These are phyloP conservation scores for Saccharum hybrid DNA, from an alignment of 202 grass and related monocot species.

Conservation along the genomic window DNA sequence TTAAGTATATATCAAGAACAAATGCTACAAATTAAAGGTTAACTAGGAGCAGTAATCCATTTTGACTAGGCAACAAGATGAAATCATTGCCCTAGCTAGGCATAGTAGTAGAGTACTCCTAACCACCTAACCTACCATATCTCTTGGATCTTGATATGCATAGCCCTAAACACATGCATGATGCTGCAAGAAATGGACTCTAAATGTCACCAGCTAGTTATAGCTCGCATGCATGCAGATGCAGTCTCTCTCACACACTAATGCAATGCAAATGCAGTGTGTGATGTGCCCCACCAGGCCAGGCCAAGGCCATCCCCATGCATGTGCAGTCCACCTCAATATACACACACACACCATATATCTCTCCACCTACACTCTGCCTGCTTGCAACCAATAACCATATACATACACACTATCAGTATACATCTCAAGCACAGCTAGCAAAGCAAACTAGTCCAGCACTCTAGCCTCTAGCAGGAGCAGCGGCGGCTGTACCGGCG, in stretches of 20 bases:
- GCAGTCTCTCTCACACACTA: too few species aligned
- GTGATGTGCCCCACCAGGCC: slow-evolving; percentile 3
- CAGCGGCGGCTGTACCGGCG: neutral
- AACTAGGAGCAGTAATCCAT: neutral
- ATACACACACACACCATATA: slow-evolving; percentile 45
- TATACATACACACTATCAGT: neutral
- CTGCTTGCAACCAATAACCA: slow-evolving; percentile 29
- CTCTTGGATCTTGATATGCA: slow-evolving; percentile 44
- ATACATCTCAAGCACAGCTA: neutral
- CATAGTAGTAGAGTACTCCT: neutral
- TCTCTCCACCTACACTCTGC: slow-evolving; percentile 16
- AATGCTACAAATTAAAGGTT: neutral
- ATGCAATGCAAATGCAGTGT: too few species aligned
- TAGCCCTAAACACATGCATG: slow-evolving; percentile 49
- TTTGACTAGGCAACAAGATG: neutral
- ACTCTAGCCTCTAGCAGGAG: slow-evolving; percentile 4
- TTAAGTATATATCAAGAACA: neutral
- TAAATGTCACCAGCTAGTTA: slow-evolving; percentile 10
- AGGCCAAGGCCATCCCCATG: slow-evolving; percentile 29
- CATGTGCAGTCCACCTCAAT: slow-evolving; percentile 48
- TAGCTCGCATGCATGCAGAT: slow-evolving; percentile 2
- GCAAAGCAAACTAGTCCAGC: neutral
- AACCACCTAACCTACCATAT: slow-evolving; percentile 48
- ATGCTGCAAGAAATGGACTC: slow-evolving; percentile 20
- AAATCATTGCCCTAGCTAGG: slow-evolving; percentile 15